Evolutionary conservation across 192 early-diverging fungal genomes (phyloP), one percentile per base, ranked within the genome.

Genomic region (Mortierella claussenii): DNA sequence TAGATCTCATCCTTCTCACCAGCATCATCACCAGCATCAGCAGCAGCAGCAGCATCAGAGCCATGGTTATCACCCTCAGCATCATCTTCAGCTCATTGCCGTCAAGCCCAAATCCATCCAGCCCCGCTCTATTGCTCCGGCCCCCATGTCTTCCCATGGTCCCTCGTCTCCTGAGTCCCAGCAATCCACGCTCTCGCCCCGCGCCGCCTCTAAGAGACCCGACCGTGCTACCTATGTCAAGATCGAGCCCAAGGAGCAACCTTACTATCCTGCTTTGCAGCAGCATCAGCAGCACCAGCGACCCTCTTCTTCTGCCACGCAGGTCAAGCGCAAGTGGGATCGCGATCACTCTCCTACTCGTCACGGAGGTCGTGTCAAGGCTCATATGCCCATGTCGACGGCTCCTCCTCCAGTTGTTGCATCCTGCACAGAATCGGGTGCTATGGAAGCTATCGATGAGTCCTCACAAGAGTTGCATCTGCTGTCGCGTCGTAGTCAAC

Each of bases 51-150:
- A 65, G 43, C 40, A 20, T 12, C 59, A 60, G 28, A 8, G 26
- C 59, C 46, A 60, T 60, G 36, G 36, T 44, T 60, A 60, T 18
- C 59, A 60, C 18, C 46, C 7, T 10, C 63, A 65, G 30, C n/a
- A n/a, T n/a, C n/a, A n/a, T n/a, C n/a, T n/a, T n/a, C 53, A 51
- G 7, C 8, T 18, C 10, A 44, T 37, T 24, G 27, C 43, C 30
- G 10, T 34, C 23, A 76, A 67, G 65, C 56, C 34, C 52, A 76
- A 76, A 54, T n/a, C 57, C 18, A 65, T 60, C 44, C 63, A 66
- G 64, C 73, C 73, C 21, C 63, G 73, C 20, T 76, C 73, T 2
- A 76, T 76, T 57, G 73, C 73, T 17, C 73, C 73, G 34, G 73
- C 73, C 18, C 73, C 73, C 4, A 30, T 64, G 17, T 51, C 55